Percentiles rank a stretch among this genome's conserved stretches.
phyloP scores from a whole-genome alignment of 2,329 filamentous ascomycete genomes.

The Leptosphaerulina australis region DNA sequence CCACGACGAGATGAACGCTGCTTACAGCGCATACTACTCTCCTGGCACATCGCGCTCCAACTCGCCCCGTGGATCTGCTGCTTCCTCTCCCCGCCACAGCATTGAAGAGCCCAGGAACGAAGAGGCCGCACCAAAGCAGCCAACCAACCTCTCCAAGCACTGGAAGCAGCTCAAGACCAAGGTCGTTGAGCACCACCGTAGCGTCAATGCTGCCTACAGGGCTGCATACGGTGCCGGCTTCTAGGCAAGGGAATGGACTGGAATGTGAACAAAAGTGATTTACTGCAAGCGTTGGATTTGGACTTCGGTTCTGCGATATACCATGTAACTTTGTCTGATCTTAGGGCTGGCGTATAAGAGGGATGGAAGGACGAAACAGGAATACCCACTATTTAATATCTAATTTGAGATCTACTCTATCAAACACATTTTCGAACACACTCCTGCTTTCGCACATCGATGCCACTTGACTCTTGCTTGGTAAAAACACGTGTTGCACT shows the following conservation, averaged over 20 bases:
- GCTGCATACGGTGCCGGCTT: constrained; percentile 19
- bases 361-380: neutral
- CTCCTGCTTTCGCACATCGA: neutral
- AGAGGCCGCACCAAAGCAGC: constrained; percentile 11
- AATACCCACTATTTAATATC: constrained; percentile 16
- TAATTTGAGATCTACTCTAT: constrained; percentile 17
- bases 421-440: constrained; percentile 6
- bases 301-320: constrained; percentile 19
- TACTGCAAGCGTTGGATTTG: constrained; percentile 20
- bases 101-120: constrained; percentile 23
- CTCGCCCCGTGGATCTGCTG: constrained; percentile 18
- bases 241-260: neutral
- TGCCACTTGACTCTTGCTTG: constrained; percentile 9
- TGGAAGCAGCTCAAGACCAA: constrained; percentile 36
- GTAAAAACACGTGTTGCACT: neutral
- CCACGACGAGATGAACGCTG: constrained; percentile 39
- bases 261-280: constrained; percentile 13
- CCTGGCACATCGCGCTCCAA: constrained; percentile 12
- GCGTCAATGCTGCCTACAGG: constrained; percentile 34
- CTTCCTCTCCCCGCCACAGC: constrained; percentile 22
- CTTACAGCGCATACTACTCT: constrained; percentile 37
- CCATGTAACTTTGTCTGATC: constrained; percentile 19
- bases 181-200: constrained; percentile 40
- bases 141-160: constrained; percentile 31
- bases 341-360: constrained; percentile 5